Base-by-base conservation (phyloP, 176 grass and related monocot species). In the barley (Hordeum vulgare) region DNA sequence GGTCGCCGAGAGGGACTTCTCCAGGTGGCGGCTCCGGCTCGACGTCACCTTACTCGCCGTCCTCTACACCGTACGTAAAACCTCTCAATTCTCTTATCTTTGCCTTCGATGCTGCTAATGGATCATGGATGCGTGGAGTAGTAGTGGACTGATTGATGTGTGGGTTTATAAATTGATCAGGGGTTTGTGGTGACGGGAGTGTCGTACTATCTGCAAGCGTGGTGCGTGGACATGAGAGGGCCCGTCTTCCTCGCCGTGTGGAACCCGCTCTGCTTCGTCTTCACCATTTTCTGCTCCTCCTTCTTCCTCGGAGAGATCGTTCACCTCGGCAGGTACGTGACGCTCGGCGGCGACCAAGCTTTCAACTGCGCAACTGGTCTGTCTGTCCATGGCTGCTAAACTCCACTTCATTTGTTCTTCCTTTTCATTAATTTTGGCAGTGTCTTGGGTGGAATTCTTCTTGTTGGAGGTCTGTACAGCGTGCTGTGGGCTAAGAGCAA, bases 401-500 rank as follows among this genome's bases (percentile, higher is more conserved):
- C 47, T 8, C 6, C 29, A 75, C 5, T 23, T n/a, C 0, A 14
- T 57, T 37, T 36, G 1, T 6, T 6, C 51, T 58, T 15, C 3
- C 9, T 71, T 21, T 51, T 7, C 13, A 7, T 5, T 21, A 35
- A 14, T 40, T 14, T 64, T 77, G 33, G 85, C 86, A 94, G 92
- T 76, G 45, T 94, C 61, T 7, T 92, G 1, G 92, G 92, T 29
- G 92, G 90, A 37, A 35, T 88, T 61, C 62, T 94, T 72, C 87
- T 90, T 1, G 83, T 91, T 40, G 76, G 83, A 28, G 92, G 92
- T 15, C 86, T 94, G 33, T 94, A 91, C 66, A 89, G 84, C 36
- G 86, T 94, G 20, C 47, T 94, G 9, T 91, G 92, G 92, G 92
- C 84, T 8, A 91, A 94, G 59, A 84, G 85, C 75, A 79, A 80